A percentile compares a stretch with the other conserved stretches of the same genome.
Conservation (phyloP, 768 basidiomycete species). For the Neoboletus magnificus region DNA sequence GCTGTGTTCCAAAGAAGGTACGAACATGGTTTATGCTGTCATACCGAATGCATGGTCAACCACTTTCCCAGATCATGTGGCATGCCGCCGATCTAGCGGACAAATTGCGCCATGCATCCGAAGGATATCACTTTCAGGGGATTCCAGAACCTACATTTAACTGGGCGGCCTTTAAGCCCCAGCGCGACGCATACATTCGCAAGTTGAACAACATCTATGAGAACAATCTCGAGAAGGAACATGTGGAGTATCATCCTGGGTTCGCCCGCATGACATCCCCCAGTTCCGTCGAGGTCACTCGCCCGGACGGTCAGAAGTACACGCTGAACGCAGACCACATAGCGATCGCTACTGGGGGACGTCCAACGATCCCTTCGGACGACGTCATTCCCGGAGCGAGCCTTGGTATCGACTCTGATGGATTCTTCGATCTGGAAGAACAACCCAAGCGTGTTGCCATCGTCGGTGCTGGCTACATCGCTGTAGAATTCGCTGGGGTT, state of each 20-base stretch:
- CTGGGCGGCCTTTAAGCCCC: conserved; percentile 89
- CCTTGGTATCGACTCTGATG: conserved; percentile 89
- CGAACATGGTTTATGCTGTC: not conserved
- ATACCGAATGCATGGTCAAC: not conserved
- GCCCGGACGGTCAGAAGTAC: conserved; percentile 65
- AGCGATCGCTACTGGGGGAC: conserved; percentile 82
- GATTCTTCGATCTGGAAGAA: conserved; percentile 88
- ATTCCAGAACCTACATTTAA: conserved; percentile 62
- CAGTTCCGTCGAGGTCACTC: conserved; percentile 69
- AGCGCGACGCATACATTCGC: conserved; percentile 94
- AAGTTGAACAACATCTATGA: conserved; percentile 90
- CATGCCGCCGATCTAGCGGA: conserved; percentile 89
- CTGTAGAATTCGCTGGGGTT: conserved; percentile 94
- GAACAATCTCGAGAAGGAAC: conserved; percentile 80
- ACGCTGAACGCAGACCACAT: conserved; percentile 74
- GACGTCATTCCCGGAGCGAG: conserved; percentile 84
- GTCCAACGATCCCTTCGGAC: conserved; percentile 76
- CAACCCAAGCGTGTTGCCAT: conserved; percentile 94
- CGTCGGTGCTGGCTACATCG: conserved; percentile 97
- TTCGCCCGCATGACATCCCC: conserved; percentile 68
- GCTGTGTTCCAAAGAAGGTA: conserved; percentile 97
- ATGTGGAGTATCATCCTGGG: conserved; percentile 84
- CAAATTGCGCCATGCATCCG: conserved; percentile 69
- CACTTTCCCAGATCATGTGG: conserved; percentile 84
- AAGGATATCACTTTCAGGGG: conserved; percentile 71